Base-by-base conservation (phyloP, 345 rosid genomes). In the Xanthoceras sorbifolium region DNA sequence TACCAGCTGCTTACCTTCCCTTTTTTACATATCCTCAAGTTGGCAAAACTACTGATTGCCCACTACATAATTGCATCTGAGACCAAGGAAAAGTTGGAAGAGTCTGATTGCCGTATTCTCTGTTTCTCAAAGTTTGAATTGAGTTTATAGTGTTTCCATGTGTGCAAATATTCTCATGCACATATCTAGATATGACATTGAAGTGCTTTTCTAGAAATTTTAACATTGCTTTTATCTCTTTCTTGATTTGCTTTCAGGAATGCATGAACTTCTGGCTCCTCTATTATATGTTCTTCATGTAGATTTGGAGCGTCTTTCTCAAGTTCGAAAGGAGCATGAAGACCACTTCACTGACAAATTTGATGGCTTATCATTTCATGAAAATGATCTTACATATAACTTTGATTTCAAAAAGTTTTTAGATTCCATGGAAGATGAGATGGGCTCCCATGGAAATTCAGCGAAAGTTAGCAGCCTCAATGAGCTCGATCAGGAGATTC, bases 191-290 rank as follows among this genome's bases (percentile, higher is more conserved):
- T 26, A 28, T 38, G 12, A 50, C 6, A 36, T 20, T 10, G 48
- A 60, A 46, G n/a, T 36, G 55, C 11, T 66, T 59, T 55, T 25
- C 11, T 23, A 44, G 20, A 38, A 44, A 48, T 12, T 72, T 70
- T 67, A 65, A 71, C 63, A 25, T 57, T 34, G 5, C 22, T 23
- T 73, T 65, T 29, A 20, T 48, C 60, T 66, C 60, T 64, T 40
- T 62, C 34, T 40, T 79, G 62, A 23, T 73, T 74, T 73, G 54
- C 74, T 66, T 28, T 44, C 69, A 96, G 99, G 99, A 46, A 93
- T 96, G 99, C 99, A 96, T 67, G 99, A 96, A 84, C 95, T 96
- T 66, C 82, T 96, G 88, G 99, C 99, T 32, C 99, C 99, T 31
- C 68, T 96, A 59, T 84, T 96, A 5, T 96, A 90, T 46, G 99